Evolutionary conservation across 1,139 yeast genomes (phyloP), one percentile per base, ranked within the genome.

Genomic region (Nakaseomyces sp.): DNA sequence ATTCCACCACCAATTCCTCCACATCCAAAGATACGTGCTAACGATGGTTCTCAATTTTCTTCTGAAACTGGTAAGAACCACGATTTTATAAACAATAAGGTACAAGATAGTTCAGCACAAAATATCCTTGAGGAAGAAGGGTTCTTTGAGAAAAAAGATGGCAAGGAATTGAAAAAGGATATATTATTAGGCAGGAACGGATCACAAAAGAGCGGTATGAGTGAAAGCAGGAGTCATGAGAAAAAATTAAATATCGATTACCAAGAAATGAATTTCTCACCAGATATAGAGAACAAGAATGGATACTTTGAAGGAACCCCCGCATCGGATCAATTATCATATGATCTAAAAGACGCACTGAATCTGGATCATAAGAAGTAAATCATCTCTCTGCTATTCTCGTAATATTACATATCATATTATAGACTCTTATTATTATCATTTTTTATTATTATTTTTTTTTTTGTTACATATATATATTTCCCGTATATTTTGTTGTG

Each of bases 121-220:
- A 35, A 35, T 5, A 35, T 35, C 12, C 18, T 35, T 6, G 38
- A 35, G 17, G 38, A 35, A n/a, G 38, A 35, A 35, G 38, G 38
- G 9, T 35, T 35, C 28, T 35, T 35, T 13, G 38, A 35, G 8
- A 20, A 35, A 13, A 13, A 15, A 8, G 36, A 22, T 35, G 13
- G n/a, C n/a, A 22, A 22, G 5, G 38, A 22, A n/a, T 18, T 18
- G 10, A 35, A 16, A n/a, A 35, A 22, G 7, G 29, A 35, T 12
- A 16, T 35, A 20, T 18, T 32, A n/a, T 9, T 13, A n/a, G 24
- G 15, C 3, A 32, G 36, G 18, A 19, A 18, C 3, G 24, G 24
- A 7, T 32, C 36, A 4, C 36, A 32, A 17, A 17, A 19, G 15
- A 32, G 36, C 24, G 18, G 24, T 12, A 12, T 18, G 12, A 32